Evolutionary conservation across 1,139 yeast species (phyloP).

Genomic region (Zygosaccharomyces sapae): DNA sequence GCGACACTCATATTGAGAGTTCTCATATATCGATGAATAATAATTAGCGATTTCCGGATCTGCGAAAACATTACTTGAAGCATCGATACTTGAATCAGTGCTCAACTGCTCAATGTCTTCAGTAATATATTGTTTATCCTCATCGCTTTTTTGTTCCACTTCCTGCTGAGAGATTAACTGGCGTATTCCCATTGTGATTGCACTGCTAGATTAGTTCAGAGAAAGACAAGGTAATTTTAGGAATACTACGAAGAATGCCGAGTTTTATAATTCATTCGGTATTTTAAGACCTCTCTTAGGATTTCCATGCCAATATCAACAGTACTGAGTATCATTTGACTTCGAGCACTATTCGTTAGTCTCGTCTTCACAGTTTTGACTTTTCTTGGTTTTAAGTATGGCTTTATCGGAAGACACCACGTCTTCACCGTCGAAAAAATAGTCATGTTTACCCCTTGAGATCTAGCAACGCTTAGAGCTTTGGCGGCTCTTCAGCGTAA

Average conservation of each 20-base stretch:
- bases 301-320: neutral
- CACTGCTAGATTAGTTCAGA: neutral
- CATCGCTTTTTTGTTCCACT: neutral
- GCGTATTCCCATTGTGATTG: neutral
- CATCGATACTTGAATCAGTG: slow-evolving; percentile 7
- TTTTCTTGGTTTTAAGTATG: neutral
- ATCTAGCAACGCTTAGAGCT: too few species aligned
- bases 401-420: neutral
- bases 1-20: slow-evolving; percentile 43
- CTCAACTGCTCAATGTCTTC: slow-evolving; percentile 9
- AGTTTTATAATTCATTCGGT: neutral
- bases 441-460: too few species aligned
- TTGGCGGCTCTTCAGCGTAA: too few species aligned
- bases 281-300: neutral
- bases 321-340: neutral
- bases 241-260: neutral
- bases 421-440: neutral
- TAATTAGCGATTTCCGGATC: slow-evolving; percentile 44
- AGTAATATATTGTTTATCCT: slow-evolving; percentile 2
- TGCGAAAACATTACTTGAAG: slow-evolving; percentile 6
- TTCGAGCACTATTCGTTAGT: neutral
- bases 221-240: neutral
- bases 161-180: neutral
- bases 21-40: slow-evolving; percentile 35
- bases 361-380: neutral